These are phyloP conservation scores for Acacia acuminata DNA, from an alignment of 306 rosid species.

Conservation along the genomic window DNA sequence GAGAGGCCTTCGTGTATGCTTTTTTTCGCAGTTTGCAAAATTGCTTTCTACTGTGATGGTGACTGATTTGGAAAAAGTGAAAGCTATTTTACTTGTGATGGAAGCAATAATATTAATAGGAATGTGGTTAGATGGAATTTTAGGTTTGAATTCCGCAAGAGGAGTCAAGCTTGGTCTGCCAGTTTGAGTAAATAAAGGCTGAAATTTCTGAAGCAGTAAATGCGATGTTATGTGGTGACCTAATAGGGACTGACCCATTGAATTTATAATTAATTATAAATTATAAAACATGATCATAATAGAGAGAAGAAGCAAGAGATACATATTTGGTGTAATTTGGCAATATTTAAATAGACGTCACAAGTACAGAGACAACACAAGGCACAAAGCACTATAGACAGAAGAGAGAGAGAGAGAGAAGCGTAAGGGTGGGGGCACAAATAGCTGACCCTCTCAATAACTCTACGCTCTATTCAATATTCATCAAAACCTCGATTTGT, in stretches of 20 bases:
- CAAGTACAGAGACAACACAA: slow-evolving; percentile 23
- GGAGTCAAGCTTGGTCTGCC: neutral
- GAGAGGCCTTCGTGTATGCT: too few species aligned
- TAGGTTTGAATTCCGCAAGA: neutral
- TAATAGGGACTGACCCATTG: neutral
- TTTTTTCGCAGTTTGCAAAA: too few species aligned
- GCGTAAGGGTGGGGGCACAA: slow-evolving; percentile 15
- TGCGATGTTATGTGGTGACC: neutral
- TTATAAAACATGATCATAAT: too few species aligned
- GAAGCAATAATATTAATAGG: neutral
- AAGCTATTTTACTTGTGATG: neutral
- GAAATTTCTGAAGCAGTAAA: neutral
- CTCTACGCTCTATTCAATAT: neutral
- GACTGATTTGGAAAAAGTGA: too few species aligned
- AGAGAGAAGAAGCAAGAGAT: neutral
- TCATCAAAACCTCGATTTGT: neutral
- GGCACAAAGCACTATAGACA: slow-evolving; percentile 34
- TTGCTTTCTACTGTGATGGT: too few species aligned
- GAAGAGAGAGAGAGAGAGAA: neutral
- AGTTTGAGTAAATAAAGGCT: neutral
- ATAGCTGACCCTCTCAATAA: neutral
- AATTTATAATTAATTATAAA: neutral
- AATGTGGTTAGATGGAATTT: neutral
- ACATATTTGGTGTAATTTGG: too few species aligned
- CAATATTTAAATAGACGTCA: neutral